Conservation (phyloP, 176 grass and related monocot species). For the Thalia dealbata region DNA sequence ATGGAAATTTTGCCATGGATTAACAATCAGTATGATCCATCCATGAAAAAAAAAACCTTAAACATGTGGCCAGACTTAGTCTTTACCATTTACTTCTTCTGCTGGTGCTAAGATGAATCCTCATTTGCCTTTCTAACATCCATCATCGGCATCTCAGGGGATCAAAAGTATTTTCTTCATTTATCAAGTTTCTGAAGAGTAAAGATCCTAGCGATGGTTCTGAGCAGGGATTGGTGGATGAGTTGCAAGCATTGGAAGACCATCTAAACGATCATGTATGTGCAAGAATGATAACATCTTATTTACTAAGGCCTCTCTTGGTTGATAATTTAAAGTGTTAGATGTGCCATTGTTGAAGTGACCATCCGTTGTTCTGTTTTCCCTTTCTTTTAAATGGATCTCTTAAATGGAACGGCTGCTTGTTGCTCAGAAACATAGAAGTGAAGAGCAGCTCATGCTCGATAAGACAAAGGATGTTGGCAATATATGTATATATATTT, state of each 20-base stretch:
- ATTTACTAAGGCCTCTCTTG: not conserved
- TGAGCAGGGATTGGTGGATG: slow-evolving; percentile 48
- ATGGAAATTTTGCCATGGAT: too few relatives aligned
- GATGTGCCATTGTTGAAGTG: too few relatives aligned
- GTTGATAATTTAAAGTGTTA: not conserved
- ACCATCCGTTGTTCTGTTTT: too few relatives aligned
- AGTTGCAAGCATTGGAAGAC: slow-evolving; percentile 53
- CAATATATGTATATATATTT: not conserved
- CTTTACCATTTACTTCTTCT: not conserved
- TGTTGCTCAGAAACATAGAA: too few relatives aligned
- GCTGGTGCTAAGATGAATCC: not conserved
- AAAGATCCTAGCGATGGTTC: slow-evolving; percentile 69
- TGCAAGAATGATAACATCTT: not conserved
- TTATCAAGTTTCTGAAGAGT: slow-evolving; percentile 71
- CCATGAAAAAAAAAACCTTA: not conserved
- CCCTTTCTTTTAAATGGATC: too few relatives aligned
- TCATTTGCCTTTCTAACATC: slow-evolving; percentile 3
- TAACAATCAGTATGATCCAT: not conserved
- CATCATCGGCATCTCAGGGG: slow-evolving; percentile 42
- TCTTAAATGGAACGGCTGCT: too few relatives aligned
- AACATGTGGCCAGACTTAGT: not conserved
- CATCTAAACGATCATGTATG: slow-evolving; percentile 79
- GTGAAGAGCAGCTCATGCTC: not conserved
- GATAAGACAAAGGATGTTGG: too few relatives aligned
- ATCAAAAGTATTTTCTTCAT: slow-evolving; percentile 68